phyloP scores from a whole-genome alignment of 2,329 filamentous ascomycete species.

The Diaporthe citri region DNA sequence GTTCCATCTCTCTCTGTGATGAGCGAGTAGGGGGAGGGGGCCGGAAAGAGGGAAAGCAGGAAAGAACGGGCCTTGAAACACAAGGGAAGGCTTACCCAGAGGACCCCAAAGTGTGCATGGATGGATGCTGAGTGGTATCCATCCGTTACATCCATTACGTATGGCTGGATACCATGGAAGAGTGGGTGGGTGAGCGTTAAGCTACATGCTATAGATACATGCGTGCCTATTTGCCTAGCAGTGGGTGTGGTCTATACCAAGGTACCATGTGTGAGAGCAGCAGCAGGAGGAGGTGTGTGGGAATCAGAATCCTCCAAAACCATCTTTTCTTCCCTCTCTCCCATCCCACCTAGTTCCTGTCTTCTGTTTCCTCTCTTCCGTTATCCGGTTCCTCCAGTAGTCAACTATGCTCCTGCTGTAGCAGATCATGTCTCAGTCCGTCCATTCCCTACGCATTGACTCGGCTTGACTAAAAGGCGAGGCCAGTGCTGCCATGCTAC shows the following conservation, averaged over 20 bases:
- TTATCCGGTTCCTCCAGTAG: conserved; percentile 24
- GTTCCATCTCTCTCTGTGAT: conserved; percentile 24
- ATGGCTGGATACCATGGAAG: not conserved
- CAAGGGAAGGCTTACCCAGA: conserved; percentile 3
- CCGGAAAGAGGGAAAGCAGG: not conserved
- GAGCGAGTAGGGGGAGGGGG: not conserved
- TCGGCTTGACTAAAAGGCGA: conserved; percentile 29
- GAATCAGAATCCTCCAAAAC: conserved; percentile 26
- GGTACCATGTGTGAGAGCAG: conserved; percentile 9
- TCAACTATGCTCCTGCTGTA: conserved; percentile 40
- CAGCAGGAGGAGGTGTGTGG: conserved; percentile 1
- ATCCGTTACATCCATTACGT: not conserved
- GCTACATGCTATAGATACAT: not conserved
- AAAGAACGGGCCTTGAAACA: conserved; percentile 6
- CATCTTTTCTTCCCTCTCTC: conserved; percentile 11
- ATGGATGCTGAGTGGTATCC: conserved; percentile 8
- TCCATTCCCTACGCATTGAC: conserved; percentile 37
- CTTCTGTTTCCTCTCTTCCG: conserved; percentile 11
- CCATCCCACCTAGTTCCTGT: not conserved
- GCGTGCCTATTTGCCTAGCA: not conserved
- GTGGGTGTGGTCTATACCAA: not conserved
- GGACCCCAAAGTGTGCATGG: not conserved
- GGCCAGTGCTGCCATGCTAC: conserved; percentile 31
- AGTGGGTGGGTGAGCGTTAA: not conserved
- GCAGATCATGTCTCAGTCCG: conserved; percentile 56